These are phyloP conservation scores for Beta corolliflora DNA, from an alignment of 179 eudicot species.

Conservation along the genomic window DNA sequence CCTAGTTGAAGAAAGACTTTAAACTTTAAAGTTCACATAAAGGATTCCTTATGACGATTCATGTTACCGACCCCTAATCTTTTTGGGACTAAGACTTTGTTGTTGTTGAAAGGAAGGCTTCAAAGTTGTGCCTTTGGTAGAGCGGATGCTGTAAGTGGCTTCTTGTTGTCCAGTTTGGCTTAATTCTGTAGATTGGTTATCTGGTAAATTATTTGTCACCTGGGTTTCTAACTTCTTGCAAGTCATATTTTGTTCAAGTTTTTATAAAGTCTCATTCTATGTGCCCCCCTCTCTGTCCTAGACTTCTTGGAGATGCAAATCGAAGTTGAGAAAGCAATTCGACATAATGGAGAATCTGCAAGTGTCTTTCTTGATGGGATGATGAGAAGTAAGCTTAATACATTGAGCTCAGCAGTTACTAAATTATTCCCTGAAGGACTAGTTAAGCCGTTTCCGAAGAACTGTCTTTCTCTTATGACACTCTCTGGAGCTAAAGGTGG, in stretches of 20 bases:
- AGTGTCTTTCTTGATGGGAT: constrained; percentile 69
- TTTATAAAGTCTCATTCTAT: constrained; percentile 6
- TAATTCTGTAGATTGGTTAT: not conserved
- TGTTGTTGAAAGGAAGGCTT: no score
- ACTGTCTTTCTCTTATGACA: constrained; percentile 96
- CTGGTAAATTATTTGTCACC: not conserved
- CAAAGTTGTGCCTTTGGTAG: no score
- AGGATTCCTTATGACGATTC: no score
- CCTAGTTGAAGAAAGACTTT: not conserved
- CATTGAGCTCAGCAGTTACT: constrained; percentile 60
- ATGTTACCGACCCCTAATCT: no score
- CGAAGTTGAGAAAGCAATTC: constrained; percentile 80
- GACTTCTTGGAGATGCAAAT: constrained; percentile 65
- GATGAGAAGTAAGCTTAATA: constrained; percentile 83
- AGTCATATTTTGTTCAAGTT: not conserved
- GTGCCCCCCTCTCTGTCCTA: constrained; percentile 15
- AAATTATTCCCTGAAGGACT: constrained; percentile 75
- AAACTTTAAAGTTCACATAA: no score
- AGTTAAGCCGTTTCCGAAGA: constrained; percentile 77
- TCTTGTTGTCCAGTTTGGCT: not conserved
- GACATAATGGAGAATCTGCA: constrained; percentile 71
- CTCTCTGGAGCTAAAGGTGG: constrained; percentile 98
- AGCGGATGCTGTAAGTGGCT: not conserved
- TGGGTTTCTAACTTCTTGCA: not conserved
- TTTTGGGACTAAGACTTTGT: no score